Conservation (phyloP, 179 eudicot genomes). For the Actinidia polygama region DNA sequence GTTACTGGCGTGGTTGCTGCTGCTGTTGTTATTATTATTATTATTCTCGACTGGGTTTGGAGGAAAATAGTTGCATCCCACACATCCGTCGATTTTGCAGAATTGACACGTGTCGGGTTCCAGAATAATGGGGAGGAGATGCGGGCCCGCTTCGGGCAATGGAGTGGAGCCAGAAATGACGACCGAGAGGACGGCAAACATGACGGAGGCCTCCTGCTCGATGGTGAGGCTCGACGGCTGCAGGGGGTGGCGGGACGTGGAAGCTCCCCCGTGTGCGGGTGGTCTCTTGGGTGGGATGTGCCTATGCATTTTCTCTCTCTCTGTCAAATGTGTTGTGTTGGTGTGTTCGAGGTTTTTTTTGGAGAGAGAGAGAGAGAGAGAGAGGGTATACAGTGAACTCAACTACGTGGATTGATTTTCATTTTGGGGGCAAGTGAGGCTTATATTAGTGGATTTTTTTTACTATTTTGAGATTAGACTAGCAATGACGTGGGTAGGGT, state of each 20-base stretch:
- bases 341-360: not conserved
- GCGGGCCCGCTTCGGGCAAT: not conserved
- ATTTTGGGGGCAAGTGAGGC: too few relatives aligned
- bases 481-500: too few relatives aligned
- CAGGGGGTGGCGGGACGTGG: not conserved
- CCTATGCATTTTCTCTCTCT: not conserved
- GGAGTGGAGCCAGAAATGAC: slow-evolving; percentile 24
- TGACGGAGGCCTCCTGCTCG: slow-evolving; percentile 31
- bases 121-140: not conserved
- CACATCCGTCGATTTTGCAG: slow-evolving; percentile 24
- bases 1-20: too few relatives aligned
- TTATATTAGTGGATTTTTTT: too few relatives aligned
- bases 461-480: too few relatives aligned
- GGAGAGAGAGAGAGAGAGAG: not conserved
- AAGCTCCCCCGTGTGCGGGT: not conserved
- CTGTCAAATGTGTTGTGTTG: too few relatives aligned
- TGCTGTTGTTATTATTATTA: too few relatives aligned
- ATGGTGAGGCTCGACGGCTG: slow-evolving; percentile 15
- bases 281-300: not conserved
- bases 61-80: slow-evolving; percentile 28
- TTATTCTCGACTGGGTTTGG: not conserved
- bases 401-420: too few relatives aligned
- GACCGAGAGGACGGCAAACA: slow-evolving; percentile 26
- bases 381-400: too few relatives aligned
- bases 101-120: slow-evolving; percentile 23